Evolutionary conservation across 352 stramenopile species (phyloP).

Genomic region (Pythium dissotocum): DNA sequence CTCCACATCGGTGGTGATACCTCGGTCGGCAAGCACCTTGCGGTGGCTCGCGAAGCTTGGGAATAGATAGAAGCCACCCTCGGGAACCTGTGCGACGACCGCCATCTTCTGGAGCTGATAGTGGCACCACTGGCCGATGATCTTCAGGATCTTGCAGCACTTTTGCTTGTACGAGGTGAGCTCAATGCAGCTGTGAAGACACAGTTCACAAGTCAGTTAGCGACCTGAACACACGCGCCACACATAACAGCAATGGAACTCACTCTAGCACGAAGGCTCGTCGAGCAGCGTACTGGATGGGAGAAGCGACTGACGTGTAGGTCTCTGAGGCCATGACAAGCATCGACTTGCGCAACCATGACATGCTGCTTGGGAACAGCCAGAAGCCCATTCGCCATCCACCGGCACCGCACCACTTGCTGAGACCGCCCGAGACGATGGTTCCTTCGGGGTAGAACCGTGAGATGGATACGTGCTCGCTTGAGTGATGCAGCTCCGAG

Average conservation of each 20-base stretch:
- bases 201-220: slow-evolving; percentile 7
- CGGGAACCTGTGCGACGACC: slow-evolving; percentile 69
- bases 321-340: slow-evolving; percentile 89
- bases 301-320: slow-evolving; percentile 84
- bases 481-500: slow-evolving; percentile 78
- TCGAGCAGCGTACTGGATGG: slow-evolving; percentile 83
- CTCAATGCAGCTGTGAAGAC: slow-evolving; percentile 61
- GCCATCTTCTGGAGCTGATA: slow-evolving; percentile 88
- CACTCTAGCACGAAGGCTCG: slow-evolving; percentile 80
- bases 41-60: slow-evolving; percentile 76
- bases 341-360: slow-evolving; percentile 86
- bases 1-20: slow-evolving; percentile 73
- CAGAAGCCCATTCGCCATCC: slow-evolving; percentile 90
- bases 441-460: slow-evolving; percentile 87
- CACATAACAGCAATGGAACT: slow-evolving; percentile 12
- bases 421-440: slow-evolving; percentile 85
- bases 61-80: slow-evolving; percentile 86
- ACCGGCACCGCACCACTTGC: slow-evolving; percentile 87
- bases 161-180: slow-evolving; percentile 80
- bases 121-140: slow-evolving; percentile 80
- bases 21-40: slow-evolving; percentile 54
- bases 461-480: slow-evolving; percentile 79
- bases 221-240: background rate
- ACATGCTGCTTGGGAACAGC: slow-evolving; percentile 76
- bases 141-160: slow-evolving; percentile 76